Percentiles rank a stretch among this genome's conserved stretches.
Conservation (phyloP, 2,329 filamentous ascomycete species). For the Thermothelomyces thermophilus region DNA sequence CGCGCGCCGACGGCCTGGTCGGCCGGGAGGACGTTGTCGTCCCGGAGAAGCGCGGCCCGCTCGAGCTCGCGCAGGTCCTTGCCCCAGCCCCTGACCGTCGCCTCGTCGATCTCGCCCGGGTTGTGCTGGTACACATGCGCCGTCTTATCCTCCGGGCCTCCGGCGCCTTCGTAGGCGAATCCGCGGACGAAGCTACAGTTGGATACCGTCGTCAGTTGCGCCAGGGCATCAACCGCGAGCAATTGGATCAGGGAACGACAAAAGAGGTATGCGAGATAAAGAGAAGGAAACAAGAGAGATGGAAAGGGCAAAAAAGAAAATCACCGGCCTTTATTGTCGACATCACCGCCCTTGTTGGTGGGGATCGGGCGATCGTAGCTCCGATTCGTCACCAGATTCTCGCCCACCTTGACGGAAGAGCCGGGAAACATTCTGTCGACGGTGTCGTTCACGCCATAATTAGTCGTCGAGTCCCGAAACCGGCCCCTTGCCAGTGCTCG, state of each 20-base stretch:
- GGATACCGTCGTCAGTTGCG: no score
- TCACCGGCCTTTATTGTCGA: constrained; percentile 41
- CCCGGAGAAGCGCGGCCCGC: not conserved
- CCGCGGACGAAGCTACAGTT: constrained; percentile 38
- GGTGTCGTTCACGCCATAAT: constrained; percentile 36
- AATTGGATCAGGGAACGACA: no score
- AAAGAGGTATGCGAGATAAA: no score
- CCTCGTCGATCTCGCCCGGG: constrained; percentile 14
- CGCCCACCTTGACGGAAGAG: constrained; percentile 34
- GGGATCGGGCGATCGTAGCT: constrained; percentile 42
- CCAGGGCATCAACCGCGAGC: no score
- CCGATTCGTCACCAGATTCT: constrained; percentile 40
- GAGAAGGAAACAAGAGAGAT: no score
- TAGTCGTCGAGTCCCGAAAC: constrained; percentile 35
- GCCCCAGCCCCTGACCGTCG: constrained; percentile 10
- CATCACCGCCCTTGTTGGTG: constrained; percentile 38
- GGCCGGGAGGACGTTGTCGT: constrained; percentile 9
- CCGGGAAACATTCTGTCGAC: constrained; percentile 40
- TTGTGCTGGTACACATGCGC: constrained; percentile 19
- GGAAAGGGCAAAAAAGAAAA: no score
- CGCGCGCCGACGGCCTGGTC: constrained; percentile 24
- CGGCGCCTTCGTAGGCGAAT: constrained; percentile 37
- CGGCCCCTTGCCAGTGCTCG: constrained; percentile 36
- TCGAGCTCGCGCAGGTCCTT: constrained; percentile 7
- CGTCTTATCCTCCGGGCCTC: constrained; percentile 38